A percentile compares a stretch with the other conserved stretches of the same genome.
Conservation (phyloP, 225 moss, liverwort and hornwort genomes). For the Neckera pumila region DNA sequence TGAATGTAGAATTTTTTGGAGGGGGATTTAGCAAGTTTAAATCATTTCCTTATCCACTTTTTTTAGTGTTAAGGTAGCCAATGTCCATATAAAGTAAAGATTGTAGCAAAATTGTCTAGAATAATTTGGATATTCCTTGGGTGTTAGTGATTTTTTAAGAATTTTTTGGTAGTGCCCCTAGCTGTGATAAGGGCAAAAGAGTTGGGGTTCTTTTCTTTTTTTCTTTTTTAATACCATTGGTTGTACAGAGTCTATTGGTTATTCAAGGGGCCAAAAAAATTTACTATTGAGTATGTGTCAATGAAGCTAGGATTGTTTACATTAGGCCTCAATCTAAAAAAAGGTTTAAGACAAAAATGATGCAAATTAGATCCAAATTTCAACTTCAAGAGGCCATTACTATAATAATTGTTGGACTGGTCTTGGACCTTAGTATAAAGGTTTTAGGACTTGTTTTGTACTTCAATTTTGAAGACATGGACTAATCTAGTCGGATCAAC, state of each 20-base stretch:
- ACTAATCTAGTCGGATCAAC: background rate
- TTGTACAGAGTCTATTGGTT: background rate
- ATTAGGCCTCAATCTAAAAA: background rate
- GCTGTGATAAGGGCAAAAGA: background rate
- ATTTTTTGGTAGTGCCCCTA: background rate
- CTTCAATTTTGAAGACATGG: background rate
- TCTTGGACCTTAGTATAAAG: background rate
- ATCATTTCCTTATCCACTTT: background rate
- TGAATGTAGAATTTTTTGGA: background rate
- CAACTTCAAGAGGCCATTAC: background rate
- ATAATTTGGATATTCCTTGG: background rate
- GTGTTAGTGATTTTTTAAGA: rapidly evolving
- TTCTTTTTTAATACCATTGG: no score
- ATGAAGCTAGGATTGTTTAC: background rate
- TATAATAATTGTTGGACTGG: background rate
- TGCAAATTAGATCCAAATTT: background rate
- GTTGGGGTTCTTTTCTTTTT: background rate
- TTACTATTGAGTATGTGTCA: background rate
- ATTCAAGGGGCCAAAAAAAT: background rate
- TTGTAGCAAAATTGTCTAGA: background rate
- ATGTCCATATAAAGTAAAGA: background rate
- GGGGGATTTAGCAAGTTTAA: background rate
- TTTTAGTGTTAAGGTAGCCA: background rate
- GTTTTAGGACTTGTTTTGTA: background rate
- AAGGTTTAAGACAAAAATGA: background rate